Evolutionary conservation across 768 basidiomycete species (phyloP), one percentile per base, ranked within the genome.

Genomic region (Tubosaeta brunneosetosa): DNA sequence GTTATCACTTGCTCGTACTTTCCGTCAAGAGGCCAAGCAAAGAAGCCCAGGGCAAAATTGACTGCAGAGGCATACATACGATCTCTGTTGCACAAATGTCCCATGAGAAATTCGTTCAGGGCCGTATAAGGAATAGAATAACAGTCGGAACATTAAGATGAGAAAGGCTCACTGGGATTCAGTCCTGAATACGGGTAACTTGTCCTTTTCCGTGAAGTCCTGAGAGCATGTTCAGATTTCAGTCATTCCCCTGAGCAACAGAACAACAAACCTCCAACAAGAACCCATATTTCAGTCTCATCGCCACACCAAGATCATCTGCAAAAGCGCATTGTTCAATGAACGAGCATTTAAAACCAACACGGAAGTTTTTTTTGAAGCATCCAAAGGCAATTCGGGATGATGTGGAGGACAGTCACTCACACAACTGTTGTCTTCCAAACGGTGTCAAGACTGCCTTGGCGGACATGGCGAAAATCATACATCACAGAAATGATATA

Each of bases 351-450:
- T 17, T 34, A 43, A 32, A 37, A 53, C 14, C 8, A 10, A 22
- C 3, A 22, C 22, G 22, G 22, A 47, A 16, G 16, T 10, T 37
- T 17, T 37, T 17, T 13, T 13, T 38, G 6, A 17, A 41, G 38
- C 9, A 40, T 12, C 3, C 38, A 17, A 40, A 19, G 5, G 17
- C 11, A 16, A 42, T 14, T 27, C 17, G 22, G 17, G 34, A 32
- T 41, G n/a, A 44, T 31, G 9, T 1, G 9, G 14, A 25, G 13
- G 26, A 4, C 16, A 44, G 26, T 2, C 9, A 71, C 84, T 52
- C 52, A 88, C 85, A 94, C 4, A 94, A 71, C 59, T 97, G 92
- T 60, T 89, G 83, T 44, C 93, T 75, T 44, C 93, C 92, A 55
- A 94, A 94, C 0, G 92, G 90, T n/a, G 92, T 93, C 53, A 94